Base-by-base conservation (phyloP, 176 grass and related monocot genomes). In the Paspalum notatum region DNA sequence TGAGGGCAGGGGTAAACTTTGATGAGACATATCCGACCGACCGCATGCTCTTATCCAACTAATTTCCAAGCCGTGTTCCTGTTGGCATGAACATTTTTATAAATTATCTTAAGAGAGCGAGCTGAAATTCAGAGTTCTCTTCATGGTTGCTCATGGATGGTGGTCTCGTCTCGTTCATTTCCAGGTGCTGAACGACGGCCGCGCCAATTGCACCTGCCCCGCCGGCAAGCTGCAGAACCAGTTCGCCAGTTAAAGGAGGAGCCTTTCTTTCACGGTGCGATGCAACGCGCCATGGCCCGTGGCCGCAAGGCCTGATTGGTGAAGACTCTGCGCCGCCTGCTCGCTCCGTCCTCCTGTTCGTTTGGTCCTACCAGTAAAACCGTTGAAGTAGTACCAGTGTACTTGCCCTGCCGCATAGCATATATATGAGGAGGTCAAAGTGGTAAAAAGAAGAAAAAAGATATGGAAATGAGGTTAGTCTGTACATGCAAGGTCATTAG, bases 191-290 rank as follows among this genome's bases (percentile, higher is more conserved):
- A 91, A 84, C 38, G 92, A 91, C 60, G 47, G 78, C 54, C 87
- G 87, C 20, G 75, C 90, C 20, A 75, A 6, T 18, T 98, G 95
- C 88, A 91, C 81, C 68, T 98, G 95, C 80, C 66, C 90, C 60
- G 56, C 84, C 45, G 85, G 81, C 88, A 94, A 85, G 90, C 49
- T 52, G 62, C 91, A 89, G 45, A 82, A 83, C 76, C 85, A 84
- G 49, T 85, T 85, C 82, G 18, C 47, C 40, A 44, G 82, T 42
- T 88, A 37, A 62, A 1, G 48, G 10, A 25, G 13, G 13, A n/a
- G 42, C n/a, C 22, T 47, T 2, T 5, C 26, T 4, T 18, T 17
- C 4, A 12, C 47, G 57, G 66, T 16, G 80, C 73, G 45, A 43
- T 11, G 48, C 21, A 5, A 9, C 0, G 69, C 60, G 68, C 68